Evolutionary conservation across 352 stramenopile genomes (phyloP).

Genomic region (Pythium dissimile): DNA sequence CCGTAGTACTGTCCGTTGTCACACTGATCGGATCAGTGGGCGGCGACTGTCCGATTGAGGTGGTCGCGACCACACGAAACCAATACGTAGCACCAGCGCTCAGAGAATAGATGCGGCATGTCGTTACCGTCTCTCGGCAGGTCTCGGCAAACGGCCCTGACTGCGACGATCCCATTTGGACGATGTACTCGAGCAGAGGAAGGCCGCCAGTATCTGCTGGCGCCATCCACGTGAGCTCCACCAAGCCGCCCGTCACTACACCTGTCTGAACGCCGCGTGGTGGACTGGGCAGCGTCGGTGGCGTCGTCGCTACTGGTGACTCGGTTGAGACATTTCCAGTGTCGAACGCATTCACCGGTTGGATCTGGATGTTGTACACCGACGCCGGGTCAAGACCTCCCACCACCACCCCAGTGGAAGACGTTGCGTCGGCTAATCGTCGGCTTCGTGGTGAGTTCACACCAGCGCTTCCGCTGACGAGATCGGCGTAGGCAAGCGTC

Average conservation of each 20-base stretch:
- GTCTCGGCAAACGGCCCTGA: slow-evolving; percentile 19
- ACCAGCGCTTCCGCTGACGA: neutral
- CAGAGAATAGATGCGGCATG: slow-evolving; percentile 28
- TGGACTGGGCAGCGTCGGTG: slow-evolving; percentile 27
- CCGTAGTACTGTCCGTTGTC: slow-evolving; percentile 24
- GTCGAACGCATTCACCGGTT: slow-evolving; percentile 26
- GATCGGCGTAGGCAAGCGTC: slow-evolving; percentile 37
- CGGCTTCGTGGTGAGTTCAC: neutral
- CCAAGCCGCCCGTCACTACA: slow-evolving; percentile 30
- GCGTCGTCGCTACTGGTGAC: slow-evolving; percentile 27
- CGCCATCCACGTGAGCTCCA: slow-evolving; percentile 34
- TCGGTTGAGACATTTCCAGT: slow-evolving; percentile 26
- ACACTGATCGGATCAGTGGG: slow-evolving; percentile 15
- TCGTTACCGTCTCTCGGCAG: slow-evolving; percentile 23
- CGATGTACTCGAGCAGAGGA: slow-evolving; percentile 30
- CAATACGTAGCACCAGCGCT: slow-evolving; percentile 34
- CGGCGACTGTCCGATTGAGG: slow-evolving; percentile 34
- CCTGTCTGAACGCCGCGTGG: slow-evolving; percentile 22
- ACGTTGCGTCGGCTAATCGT: slow-evolving; percentile 17
- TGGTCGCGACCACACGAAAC: slow-evolving; percentile 35
- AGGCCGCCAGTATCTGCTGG: slow-evolving; percentile 45
- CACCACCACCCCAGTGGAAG: slow-evolving; percentile 25
- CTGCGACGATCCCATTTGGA: slow-evolving; percentile 25
- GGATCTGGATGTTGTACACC: slow-evolving; percentile 52
- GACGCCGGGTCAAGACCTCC: slow-evolving; percentile 43